A percentile compares a stretch with the other conserved stretches of the same genome.
Conservation (phyloP, 345 rosid genomes). For the Eutrema heterophyllum region DNA sequence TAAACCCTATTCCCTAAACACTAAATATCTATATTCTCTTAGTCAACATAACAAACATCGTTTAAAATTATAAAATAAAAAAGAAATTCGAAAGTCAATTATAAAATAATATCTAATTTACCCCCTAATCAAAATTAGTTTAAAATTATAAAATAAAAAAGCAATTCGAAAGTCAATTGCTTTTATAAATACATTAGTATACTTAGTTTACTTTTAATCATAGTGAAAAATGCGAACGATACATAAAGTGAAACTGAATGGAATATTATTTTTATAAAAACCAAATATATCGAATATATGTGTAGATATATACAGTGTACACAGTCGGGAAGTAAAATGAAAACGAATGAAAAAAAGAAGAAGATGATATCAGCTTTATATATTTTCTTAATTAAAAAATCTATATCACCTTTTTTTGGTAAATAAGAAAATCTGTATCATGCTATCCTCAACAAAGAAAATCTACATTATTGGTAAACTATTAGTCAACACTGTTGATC, state of each 20-base stretch:
- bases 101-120: not conserved
- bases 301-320: not conserved
- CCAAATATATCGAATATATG: too few species aligned
- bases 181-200: not conserved
- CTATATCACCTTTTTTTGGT: too few species aligned
- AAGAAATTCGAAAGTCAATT: not conserved
- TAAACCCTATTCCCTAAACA: not conserved
- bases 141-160: not conserved
- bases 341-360: too few species aligned
- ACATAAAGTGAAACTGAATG: not conserved
- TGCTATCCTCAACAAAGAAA: not conserved
- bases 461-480: not conserved
- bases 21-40: not conserved
- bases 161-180: not conserved
- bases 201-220: too few species aligned
- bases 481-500: not conserved
- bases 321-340: not conserved
- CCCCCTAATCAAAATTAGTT: too few species aligned
- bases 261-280: not conserved
- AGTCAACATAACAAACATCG: not conserved
- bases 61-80: not conserved
- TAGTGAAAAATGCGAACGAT: not conserved
- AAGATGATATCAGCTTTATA: not conserved
- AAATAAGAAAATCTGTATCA: not conserved
- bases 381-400: too few species aligned